Evolutionary conservation across 768 basidiomycete species (phyloP), one percentile per base, ranked within the genome.

Genomic region (Tylopilus subfusipes): DNA sequence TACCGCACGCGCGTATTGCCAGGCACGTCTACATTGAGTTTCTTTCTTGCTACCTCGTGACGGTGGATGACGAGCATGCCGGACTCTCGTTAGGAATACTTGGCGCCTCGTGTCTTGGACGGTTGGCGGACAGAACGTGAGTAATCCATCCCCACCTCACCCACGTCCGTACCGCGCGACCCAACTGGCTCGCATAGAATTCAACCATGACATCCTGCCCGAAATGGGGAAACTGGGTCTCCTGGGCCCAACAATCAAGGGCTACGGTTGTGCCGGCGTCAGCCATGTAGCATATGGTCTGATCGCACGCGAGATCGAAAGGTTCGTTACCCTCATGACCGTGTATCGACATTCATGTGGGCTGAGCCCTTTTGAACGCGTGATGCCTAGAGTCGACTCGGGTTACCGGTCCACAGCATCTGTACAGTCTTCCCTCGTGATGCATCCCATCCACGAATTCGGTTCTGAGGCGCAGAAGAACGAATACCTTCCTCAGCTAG

Each of bases 381-480:
- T 31, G 53, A 55, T 48, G 0, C 16, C 61, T 30, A 93, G 95
- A 57, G 85, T 98, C 36, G 96, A 99, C 68, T 98, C 95, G 3
- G 96, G 96, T 0, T 98, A 97, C 66, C 89, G 96, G 24, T 95
- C 92, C 5, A 95, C 86, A 4, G 85, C 93, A 58, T 97, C 94
- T 18, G 96, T 98, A 4, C 96, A 98, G 70, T 93, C 90, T 1
- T 95, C 93, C 19, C 82, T 99, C 25, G 93, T 96, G 13, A 99
- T 99, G 95, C 92, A 96, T 65, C 94, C 87, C 10, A 90, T 93
- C 61, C 73, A 89, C 66, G 85, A 89, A 63, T 98, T 94, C 68
- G 96, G 96, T 2, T 82, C 86, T 0, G 86, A 93, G 30, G 84
- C 82, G 30, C 93, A 98, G 72, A 95, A 94, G 74, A 88, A 93